Base-by-base conservation (phyloP, 1,284 basidiomycete species). In the Rhodofomes roseus region DNA sequence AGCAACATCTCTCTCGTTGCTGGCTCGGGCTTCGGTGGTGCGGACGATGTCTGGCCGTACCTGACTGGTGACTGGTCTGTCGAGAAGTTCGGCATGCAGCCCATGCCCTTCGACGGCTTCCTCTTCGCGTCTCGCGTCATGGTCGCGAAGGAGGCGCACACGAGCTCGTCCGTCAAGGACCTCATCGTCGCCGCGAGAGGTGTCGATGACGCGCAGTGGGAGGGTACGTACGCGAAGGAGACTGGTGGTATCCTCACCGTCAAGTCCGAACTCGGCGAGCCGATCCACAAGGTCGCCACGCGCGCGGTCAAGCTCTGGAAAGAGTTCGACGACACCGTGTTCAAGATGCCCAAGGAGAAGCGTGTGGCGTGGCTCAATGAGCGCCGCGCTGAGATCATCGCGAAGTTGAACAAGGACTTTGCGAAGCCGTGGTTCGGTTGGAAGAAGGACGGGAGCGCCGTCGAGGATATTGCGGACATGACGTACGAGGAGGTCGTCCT, bases 91-190 rank as follows among this genome's bases (percentile, higher is more conserved):
- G 89, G 87, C 60, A 81, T 90, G 48, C 93, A 98, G 76, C 90
- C 92, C n/a, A 99, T 99, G 97, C 96, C 96, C 1, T 98, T 96
- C 79, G 96, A 98, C 68, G 97, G 96, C 61, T 95, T 97, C 79
- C 82, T 99, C 55, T 97, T 96, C 71, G 97, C 90, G 16, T 93
- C 90, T 69, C 90, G 97, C 63, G 95, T 98, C 73, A 98, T 99
- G 95, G 93, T 97, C 46, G 96, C 96, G 62, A 96, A 95, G 79
- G 96, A 99, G 76, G 95, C 96, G 11, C 96, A 98, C 74, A 98
- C 96, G 0, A 91, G 89, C 68, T 83, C 93, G 5, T 89, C 89
- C 14, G 95, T 99, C 74, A 99, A 99, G 82, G 92, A 98, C 75
- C 83, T 99, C 64, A 98, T 99, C 66, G 90, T 98, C 62, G 91